Evolutionary conservation across 106 monocot genomes (phyloP).

Genomic region (Gastrodia elata): DNA sequence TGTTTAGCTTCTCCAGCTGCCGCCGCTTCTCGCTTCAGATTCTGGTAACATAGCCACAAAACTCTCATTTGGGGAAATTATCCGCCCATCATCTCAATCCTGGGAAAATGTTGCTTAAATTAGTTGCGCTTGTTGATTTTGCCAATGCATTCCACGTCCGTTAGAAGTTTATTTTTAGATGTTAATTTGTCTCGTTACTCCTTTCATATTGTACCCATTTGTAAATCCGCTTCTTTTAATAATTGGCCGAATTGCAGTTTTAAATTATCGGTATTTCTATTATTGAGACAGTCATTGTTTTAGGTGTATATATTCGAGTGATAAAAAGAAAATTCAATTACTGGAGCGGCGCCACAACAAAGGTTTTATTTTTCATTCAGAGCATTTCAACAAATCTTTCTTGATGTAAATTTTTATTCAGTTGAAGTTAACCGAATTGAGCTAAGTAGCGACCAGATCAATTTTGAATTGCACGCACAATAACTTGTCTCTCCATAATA

Average conservation of each 20-base stretch:
- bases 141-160: neutral
- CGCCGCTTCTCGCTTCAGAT: conserved; percentile 46
- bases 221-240: neutral
- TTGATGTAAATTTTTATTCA: neutral
- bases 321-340: conserved; percentile 1
- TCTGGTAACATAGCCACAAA: conserved; percentile 34
- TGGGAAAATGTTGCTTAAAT: neutral
- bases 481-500: neutral
- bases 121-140: no score
- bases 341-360: conserved; percentile 2
- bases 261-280: neutral
- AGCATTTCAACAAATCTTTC: neutral
- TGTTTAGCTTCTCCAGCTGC: conserved; percentile 34
- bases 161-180: neutral
- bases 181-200: neutral
- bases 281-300: neutral
- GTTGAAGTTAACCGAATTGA: neutral
- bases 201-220: neutral
- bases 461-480: neutral
- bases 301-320: conserved; percentile 6
- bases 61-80: neutral
- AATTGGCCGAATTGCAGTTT: neutral
- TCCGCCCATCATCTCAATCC: neutral
- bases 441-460: neutral
- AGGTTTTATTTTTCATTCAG: neutral